A percentile compares a stretch with the other conserved stretches of the same genome.
phyloP scores from a whole-genome alignment of 345 rosid species.

The Citrus glauca region DNA sequence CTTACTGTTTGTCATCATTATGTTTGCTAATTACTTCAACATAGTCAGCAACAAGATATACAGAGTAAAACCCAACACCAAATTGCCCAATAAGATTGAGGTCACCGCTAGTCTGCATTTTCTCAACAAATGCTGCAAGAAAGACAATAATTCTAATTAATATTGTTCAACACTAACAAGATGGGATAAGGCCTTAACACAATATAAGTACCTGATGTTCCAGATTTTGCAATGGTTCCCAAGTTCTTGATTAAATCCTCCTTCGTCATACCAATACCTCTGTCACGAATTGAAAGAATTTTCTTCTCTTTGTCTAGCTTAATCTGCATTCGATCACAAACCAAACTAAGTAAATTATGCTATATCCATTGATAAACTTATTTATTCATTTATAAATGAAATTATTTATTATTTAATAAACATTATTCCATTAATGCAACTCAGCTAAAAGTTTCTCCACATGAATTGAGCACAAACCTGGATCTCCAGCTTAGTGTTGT shows the following conservation, averaged over 20 bases:
- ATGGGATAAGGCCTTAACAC: background rate
- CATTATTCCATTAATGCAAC: background rate
- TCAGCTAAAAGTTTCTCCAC: background rate
- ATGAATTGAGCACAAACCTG: slow-evolving; percentile 48
- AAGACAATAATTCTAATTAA: slow-evolving; percentile 3
- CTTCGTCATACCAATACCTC: slow-evolving; percentile 98
- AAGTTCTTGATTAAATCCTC: slow-evolving; percentile 94
- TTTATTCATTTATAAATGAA: background rate
- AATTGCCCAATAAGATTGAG: slow-evolving; percentile 97
- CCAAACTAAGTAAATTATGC: background rate
- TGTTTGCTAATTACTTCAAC: slow-evolving; percentile 97
- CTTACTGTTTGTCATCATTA: slow-evolving; percentile 93
- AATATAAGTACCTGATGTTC: slow-evolving; percentile 78
- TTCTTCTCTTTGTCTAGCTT: slow-evolving; percentile 90
- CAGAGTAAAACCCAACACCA: slow-evolving; percentile 99
- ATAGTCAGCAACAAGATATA: slow-evolving; percentile 93
- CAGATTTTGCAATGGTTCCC: slow-evolving; percentile 98
- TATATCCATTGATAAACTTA: background rate
- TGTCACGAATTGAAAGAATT: slow-evolving; percentile 78
- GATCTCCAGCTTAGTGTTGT: slow-evolving; percentile 83
- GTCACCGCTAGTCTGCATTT: slow-evolving; percentile 94
- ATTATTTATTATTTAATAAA: background rate
- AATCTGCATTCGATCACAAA: slow-evolving; percentile 45
- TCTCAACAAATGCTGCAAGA: slow-evolving; percentile 88
- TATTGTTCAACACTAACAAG: background rate